A percentile compares a stretch with the other conserved stretches of the same genome.
Conservation (phyloP, 441 rosid genomes). For the Brassica hybrid region DNA sequence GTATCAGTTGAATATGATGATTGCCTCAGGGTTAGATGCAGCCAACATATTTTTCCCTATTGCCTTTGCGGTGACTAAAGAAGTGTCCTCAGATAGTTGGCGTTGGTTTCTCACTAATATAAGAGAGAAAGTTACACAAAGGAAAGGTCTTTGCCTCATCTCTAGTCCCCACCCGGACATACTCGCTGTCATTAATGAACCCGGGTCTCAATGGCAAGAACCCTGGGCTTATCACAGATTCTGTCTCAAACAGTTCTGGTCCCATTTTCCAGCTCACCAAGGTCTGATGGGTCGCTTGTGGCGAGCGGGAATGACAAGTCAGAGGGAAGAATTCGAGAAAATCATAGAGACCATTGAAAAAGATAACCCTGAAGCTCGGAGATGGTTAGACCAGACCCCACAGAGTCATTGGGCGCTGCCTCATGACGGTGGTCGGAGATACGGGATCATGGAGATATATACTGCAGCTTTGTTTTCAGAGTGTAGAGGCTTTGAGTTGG, state of each 20-base stretch:
- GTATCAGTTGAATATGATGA: slow-evolving; percentile 1
- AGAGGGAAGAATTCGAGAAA: not conserved
- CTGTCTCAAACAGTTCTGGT: not conserved
- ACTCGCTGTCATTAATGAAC: not conserved
- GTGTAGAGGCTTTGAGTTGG: not conserved
- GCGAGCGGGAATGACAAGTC: not conserved
- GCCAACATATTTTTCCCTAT: not conserved
- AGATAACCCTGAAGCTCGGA: slow-evolving; percentile 11
- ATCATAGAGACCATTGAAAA: not conserved
- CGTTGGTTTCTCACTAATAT: slow-evolving; percentile 2
- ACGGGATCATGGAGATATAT: not conserved
- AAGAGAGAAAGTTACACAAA: slow-evolving; percentile 1
- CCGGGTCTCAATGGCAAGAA: not conserved
- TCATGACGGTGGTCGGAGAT: slow-evolving; percentile 24
- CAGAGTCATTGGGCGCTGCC: slow-evolving; percentile 1
- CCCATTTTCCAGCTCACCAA: not conserved
- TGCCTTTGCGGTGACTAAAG: slow-evolving; percentile 5
- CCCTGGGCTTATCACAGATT: slow-evolving; percentile 11
- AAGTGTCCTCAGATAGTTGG: not conserved
- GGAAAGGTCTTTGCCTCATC: slow-evolving; percentile 3
- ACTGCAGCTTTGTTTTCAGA: not conserved
- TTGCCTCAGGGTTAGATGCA: slow-evolving; percentile 16
- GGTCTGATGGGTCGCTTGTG: not conserved
- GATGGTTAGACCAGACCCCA: slow-evolving; percentile 11
- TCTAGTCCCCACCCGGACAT: not conserved